phyloP scores from a whole-genome alignment of 2,329 filamentous ascomycete species.

The Penicillium italicum region DNA sequence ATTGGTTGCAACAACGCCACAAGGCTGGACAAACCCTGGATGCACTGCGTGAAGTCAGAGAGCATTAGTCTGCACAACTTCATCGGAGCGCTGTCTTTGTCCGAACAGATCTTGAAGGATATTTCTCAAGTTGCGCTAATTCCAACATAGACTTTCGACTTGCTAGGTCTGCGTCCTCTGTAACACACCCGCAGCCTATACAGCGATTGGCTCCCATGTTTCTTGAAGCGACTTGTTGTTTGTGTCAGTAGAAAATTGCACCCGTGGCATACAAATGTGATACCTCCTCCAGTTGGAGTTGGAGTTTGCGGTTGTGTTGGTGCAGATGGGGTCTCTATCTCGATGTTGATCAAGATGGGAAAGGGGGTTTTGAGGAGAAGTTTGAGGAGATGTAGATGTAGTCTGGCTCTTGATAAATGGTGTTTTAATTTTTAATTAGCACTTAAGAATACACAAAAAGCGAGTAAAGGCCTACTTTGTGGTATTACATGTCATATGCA shows the following conservation, averaged over 20 bases:
- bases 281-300: too few species aligned
- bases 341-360: too few species aligned
- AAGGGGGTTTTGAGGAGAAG: neutral
- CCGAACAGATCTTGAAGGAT: neutral
- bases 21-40: neutral
- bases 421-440: neutral
- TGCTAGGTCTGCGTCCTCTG: neutral
- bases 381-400: neutral
- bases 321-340: too few species aligned
- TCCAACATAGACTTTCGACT: neutral
- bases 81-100: neutral
- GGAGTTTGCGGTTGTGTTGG: too few species aligned
- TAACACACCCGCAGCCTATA: neutral
- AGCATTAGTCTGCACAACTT: neutral
- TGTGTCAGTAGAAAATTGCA: too few species aligned
- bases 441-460: too few species aligned
- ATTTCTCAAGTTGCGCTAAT: neutral
- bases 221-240: too few species aligned
- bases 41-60: neutral
- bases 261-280: too few species aligned
- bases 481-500: constrained; percentile 9
- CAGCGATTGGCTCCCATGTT: neutral
- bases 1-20: neutral
- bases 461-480: too few species aligned
- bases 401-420: neutral